These are phyloP conservation scores for Onygena corvina DNA, from an alignment of 2,329 filamentous ascomycete species.

Conservation along the genomic window DNA sequence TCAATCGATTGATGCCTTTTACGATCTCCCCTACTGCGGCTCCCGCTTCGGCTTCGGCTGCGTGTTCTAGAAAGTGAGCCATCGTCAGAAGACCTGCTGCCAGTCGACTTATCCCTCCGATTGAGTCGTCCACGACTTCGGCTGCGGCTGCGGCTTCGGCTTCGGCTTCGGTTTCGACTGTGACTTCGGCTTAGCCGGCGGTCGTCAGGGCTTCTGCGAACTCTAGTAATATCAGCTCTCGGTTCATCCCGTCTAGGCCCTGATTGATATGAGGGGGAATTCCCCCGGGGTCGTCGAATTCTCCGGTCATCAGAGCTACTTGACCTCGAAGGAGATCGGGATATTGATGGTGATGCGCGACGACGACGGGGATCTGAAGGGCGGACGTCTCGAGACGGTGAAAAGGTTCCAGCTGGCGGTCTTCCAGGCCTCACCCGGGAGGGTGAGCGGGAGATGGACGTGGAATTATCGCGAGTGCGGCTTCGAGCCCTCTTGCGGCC, in stretches of 20 bases:
- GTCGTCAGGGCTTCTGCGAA: constrained; percentile 31
- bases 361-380: constrained; percentile 20
- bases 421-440: constrained; percentile 39
- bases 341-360: constrained; percentile 24
- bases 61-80: too few species aligned
- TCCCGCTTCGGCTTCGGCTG: constrained; percentile 25
- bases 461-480: constrained; percentile 32
- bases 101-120: constrained; percentile 21
- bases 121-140: constrained; percentile 19
- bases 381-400: constrained; percentile 24
- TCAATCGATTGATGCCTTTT: constrained; percentile 36
- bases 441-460: constrained; percentile 45
- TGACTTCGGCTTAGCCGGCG: constrained; percentile 29
- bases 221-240: constrained; percentile 42
- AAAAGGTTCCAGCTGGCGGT: constrained; percentile 28
- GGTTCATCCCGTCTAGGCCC: constrained; percentile 33
- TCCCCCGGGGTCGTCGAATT: constrained; percentile 28
- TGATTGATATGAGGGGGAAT: constrained; percentile 35
- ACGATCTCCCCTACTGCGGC: constrained; percentile 23
- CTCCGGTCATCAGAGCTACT: constrained; percentile 22
- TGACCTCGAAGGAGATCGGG: constrained; percentile 28
- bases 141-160: constrained; percentile 28
- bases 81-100: constrained; percentile 19
- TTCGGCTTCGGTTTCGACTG: constrained; percentile 23
- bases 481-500: constrained; percentile 28